Conservation (phyloP, 257 asterid genomes). For the Solanum okadae region DNA sequence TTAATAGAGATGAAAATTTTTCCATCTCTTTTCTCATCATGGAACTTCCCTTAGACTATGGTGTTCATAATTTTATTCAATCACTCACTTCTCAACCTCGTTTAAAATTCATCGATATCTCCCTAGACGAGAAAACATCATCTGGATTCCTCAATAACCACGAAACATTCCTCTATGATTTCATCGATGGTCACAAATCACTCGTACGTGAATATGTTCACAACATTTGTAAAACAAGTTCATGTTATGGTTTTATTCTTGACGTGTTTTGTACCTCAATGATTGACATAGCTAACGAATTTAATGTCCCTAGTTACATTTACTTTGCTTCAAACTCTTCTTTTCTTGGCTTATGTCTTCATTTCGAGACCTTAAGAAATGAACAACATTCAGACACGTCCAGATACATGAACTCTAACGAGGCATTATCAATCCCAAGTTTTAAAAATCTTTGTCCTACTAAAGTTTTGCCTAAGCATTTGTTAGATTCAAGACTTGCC, state of each 20-base stretch:
- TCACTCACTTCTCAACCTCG: neutral
- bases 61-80: neutral
- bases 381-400: constrained; percentile 8
- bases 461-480: constrained; percentile 5
- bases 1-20: neutral
- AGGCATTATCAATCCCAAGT: constrained; percentile 2
- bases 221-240: neutral
- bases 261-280: constrained; percentile 32
- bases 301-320: constrained; percentile 20
- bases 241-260: constrained; percentile 15
- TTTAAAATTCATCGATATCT: neutral
- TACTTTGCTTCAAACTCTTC: constrained; percentile 29
- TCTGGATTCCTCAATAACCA: neutral
- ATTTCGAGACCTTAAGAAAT: neutral
- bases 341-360: constrained; percentile 8
- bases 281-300: constrained; percentile 29
- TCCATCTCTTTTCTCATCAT: neutral
- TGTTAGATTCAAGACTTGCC: constrained; percentile 1
- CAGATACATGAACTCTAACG: neutral
- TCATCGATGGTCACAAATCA: neutral
- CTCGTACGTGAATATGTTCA: neutral
- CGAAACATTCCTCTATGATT: neutral
- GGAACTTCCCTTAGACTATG: neutral
- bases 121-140: neutral
- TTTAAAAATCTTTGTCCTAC: constrained; percentile 19